Evolutionary conservation across 1,284 basidiomycete species (phyloP).

Genomic region (Ustilago loliicola): DNA sequence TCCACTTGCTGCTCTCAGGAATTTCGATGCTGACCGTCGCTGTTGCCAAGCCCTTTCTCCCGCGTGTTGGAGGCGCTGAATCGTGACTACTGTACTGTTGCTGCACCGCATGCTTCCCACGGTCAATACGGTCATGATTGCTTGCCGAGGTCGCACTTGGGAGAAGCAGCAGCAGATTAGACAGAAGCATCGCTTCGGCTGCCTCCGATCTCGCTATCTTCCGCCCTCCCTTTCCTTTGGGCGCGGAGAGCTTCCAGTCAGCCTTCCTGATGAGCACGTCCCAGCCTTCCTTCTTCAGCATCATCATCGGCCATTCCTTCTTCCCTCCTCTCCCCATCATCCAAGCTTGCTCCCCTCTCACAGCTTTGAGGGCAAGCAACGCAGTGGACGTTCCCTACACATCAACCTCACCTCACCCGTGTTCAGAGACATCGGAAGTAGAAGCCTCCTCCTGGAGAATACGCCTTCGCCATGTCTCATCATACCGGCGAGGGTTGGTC

Average conservation of each 20-base stretch:
- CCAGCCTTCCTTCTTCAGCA: not conserved
- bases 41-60: not conserved
- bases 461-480: conserved; percentile 44
- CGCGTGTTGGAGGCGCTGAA: not conserved
- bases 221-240: not conserved
- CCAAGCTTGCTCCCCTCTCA: conserved; percentile 6
- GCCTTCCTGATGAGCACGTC: too few relatives aligned
- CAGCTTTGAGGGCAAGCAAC: conserved; percentile 11
- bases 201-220: conserved; percentile 20
- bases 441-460: not conserved
- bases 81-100: not conserved
- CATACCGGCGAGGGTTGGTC: conserved; percentile 63
- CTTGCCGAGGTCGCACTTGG: conserved; percentile 11
- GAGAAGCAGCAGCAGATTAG: not conserved
- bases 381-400: not conserved
- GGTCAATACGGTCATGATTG: conserved; percentile 5
- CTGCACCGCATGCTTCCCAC: conserved; percentile 1
- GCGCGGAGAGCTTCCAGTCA: not conserved
- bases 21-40: conserved; percentile 4
- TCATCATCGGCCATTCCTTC: not conserved
- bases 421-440: not conserved
- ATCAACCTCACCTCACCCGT: not conserved
- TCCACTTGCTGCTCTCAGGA: not conserved
- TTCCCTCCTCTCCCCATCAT: conserved; percentile 5
- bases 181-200: not conserved